Conservation (phyloP, 2,329 filamentous ascomycete genomes). For the Zymoseptoria passerinii region DNA sequence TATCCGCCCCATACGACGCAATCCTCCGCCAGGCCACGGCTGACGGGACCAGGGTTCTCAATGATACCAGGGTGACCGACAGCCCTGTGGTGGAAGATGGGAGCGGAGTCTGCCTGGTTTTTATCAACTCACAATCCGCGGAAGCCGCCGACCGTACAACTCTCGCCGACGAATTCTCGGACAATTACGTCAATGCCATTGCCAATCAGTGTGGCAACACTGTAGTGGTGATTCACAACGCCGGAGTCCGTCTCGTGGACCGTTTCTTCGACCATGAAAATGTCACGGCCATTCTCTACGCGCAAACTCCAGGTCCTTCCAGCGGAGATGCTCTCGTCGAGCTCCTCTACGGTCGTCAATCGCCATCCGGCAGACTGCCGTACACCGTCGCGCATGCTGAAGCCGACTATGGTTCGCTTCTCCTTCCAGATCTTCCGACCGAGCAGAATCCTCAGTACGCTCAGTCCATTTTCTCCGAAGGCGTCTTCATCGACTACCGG, state of each 20-base stretch:
- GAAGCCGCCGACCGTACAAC: constrained; percentile 17
- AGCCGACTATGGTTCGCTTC: constrained; percentile 23
- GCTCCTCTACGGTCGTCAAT: constrained; percentile 20
- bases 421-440: constrained; percentile 11
- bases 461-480: constrained; percentile 29
- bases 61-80: constrained; percentile 15
- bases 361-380: constrained; percentile 24
- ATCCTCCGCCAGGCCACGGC: constrained; percentile 8
- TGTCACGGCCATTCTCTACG: constrained; percentile 19
- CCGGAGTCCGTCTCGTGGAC: constrained; percentile 26
- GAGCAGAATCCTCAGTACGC: constrained; percentile 16
- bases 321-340: constrained; percentile 18
- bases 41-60: constrained; percentile 8
- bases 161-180: constrained; percentile 15
- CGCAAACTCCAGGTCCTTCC: constrained; percentile 16
- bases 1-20: constrained; percentile 6
- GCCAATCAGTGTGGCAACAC: constrained; percentile 41
- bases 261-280: constrained; percentile 23
- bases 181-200: constrained; percentile 20
- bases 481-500: constrained; percentile 39
- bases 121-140: constrained; percentile 21
- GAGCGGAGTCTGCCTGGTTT: constrained; percentile 22
- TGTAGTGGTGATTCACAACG: constrained; percentile 41
- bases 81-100: constrained; percentile 15
- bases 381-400: constrained; percentile 25